Conservation (phyloP, 2,329 filamentous ascomycete genomes). For the Paramyrothecium sp. region DNA sequence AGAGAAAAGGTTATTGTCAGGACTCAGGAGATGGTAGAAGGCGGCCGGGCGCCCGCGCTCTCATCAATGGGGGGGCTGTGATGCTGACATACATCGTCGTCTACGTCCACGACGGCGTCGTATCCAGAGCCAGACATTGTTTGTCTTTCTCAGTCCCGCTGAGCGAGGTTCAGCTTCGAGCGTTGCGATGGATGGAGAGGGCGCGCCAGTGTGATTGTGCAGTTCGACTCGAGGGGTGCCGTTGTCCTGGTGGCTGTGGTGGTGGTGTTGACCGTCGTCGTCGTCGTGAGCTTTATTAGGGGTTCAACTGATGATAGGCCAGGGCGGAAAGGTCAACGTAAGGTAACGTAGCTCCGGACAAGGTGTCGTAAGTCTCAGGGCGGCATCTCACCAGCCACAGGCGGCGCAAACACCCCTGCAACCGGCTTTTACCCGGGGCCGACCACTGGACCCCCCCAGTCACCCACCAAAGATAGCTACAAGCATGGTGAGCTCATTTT, state of each 20-base stretch:
- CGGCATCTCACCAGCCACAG: background rate
- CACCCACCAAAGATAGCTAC: background rate
- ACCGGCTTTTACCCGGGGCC: conserved; percentile 20
- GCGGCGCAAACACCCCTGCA: background rate
- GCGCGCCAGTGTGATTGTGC: background rate
- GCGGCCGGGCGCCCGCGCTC: no score
- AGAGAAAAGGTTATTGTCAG: conserved; percentile 10
- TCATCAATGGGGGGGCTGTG: no score
- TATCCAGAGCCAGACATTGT: conserved; percentile 84
- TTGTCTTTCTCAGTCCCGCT: conserved; percentile 6
- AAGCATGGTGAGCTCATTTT: background rate
- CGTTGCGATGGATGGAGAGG: background rate
- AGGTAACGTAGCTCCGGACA: conserved; percentile 18
- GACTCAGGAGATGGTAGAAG: no score
- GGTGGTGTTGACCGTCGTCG: background rate
- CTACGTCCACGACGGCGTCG: conserved; percentile 96
- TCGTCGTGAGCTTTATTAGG: conserved; percentile 10
- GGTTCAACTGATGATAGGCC: conserved; percentile 5
- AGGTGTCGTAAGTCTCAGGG: conserved; percentile 26
- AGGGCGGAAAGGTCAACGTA: no score
- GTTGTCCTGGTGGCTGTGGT: background rate
- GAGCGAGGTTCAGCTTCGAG: background rate
- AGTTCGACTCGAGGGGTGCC: no score
- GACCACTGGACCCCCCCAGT: background rate
- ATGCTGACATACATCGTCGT: conserved; percentile 71